phyloP scores from a whole-genome alignment of 2,329 filamentous ascomycete genomes.

The Alternaria angustiovoidea region DNA sequence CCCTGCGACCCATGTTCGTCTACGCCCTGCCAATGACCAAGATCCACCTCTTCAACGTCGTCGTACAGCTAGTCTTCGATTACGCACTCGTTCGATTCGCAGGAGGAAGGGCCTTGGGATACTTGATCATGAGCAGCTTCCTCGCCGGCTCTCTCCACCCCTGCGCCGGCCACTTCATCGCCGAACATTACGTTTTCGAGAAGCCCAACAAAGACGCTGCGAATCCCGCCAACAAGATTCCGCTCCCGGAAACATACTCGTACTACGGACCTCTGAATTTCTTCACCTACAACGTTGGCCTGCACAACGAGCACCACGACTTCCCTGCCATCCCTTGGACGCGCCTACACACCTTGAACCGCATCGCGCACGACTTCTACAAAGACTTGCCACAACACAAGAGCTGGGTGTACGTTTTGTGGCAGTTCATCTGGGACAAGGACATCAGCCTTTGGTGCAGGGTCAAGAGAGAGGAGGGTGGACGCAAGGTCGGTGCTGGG shows the following conservation, averaged over 20 bases:
- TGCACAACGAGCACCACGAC: constrained; percentile 99
- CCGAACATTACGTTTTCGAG: constrained; percentile 76
- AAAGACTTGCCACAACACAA: constrained; percentile 82
- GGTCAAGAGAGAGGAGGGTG: constrained; percentile 88
- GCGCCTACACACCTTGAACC: constrained; percentile 76
- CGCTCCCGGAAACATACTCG: constrained; percentile 90
- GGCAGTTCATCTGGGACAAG: constrained; percentile 93
- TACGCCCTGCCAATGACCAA: constrained; percentile 87
- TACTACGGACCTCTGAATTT: constrained; percentile 95
- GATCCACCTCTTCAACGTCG: constrained; percentile 84
- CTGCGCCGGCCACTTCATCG: constrained; percentile 96
- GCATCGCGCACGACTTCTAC: constrained; percentile 91
- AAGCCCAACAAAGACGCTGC: constrained; percentile 61
- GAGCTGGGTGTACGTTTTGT: constrained; percentile 93
- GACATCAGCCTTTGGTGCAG: constrained; percentile 89
- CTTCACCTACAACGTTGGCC: constrained; percentile 94
- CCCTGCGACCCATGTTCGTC: constrained; percentile 91
- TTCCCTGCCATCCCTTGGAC: constrained; percentile 98
- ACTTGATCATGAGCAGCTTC: constrained; percentile 89
- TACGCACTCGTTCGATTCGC: constrained; percentile 68
- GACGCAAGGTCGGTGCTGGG: constrained; percentile 63
- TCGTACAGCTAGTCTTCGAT: constrained; percentile 81
- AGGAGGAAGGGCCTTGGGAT: constrained; percentile 73
- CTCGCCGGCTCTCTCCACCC: constrained; percentile 93
- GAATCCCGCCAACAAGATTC: constrained; percentile 59